A percentile compares a stretch with the other conserved stretches of the same genome.
phyloP scores from a whole-genome alignment of 1,284 basidiomycete species.

The Boletus albobrunnescens region DNA sequence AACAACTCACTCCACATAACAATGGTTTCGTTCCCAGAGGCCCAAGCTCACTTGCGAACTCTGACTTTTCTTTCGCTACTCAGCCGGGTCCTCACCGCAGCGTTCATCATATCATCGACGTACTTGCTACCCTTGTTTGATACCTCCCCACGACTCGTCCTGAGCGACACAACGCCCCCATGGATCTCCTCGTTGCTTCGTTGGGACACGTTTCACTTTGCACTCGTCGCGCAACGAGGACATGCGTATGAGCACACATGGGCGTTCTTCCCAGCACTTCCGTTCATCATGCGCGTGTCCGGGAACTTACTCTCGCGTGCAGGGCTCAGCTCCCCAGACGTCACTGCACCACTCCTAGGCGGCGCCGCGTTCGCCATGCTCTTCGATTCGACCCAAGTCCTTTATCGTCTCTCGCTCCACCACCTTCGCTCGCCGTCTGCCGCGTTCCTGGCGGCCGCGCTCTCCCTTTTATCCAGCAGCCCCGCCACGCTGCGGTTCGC shows the following conservation, averaged over 20 bases:
- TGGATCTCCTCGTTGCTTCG: conserved; percentile 49
- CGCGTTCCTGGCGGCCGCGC: conserved; percentile 56
- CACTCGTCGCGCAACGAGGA: conserved; percentile 57
- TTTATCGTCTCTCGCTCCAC: conserved; percentile 62
- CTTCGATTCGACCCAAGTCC: conserved; percentile 44
- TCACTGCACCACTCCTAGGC: conserved; percentile 31
- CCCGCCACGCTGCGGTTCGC: conserved; percentile 70
- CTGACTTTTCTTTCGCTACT: conserved; percentile 25
- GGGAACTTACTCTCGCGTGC: conserved; percentile 25
- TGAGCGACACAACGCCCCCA: conserved; percentile 17
- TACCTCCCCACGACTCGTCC: conserved; percentile 40
- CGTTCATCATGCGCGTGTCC: conserved; percentile 48
- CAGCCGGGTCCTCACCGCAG: conserved; percentile 19
- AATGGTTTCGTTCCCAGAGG: neutral
- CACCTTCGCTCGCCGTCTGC: conserved; percentile 51
- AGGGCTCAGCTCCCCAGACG: conserved; percentile 8
- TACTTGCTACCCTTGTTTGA: conserved; percentile 42
- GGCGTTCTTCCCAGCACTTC: conserved; percentile 81
- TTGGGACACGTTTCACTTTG: conserved; percentile 90
- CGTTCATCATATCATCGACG: conserved; percentile 27
- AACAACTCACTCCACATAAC: too few species aligned
- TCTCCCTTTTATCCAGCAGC: conserved; percentile 80
- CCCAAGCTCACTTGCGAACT: conserved; percentile 16
- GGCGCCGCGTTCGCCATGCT: conserved; percentile 42
- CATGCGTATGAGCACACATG: conserved; percentile 82